Evolutionary conservation across 1,284 basidiomycete species (phyloP), one percentile per base, ranked within the genome.

Genomic region (Cryptococcus neoformans): DNA sequence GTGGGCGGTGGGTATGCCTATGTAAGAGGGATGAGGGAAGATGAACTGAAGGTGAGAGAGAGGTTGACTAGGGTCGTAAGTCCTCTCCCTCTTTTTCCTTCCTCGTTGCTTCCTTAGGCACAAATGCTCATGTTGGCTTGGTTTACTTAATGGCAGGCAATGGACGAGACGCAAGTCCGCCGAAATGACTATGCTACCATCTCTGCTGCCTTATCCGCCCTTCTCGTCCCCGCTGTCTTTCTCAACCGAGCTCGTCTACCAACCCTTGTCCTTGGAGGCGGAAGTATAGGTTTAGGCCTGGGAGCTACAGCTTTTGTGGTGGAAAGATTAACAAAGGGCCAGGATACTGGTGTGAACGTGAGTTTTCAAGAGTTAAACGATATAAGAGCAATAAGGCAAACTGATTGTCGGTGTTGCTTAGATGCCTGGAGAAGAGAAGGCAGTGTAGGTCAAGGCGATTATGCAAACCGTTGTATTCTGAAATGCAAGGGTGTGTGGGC

Each of bases 151-250:
- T 74, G 17, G 38, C 55, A 74, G 74, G 51, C 55, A 34, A 49
- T 63, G 56, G 73, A 72, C 62, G 49, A 49, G 0, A 52, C 57
- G 10, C 74, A 76, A 56, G 57, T 75, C 7, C 64, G 67, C 37
- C 61, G 66, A 9, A 75, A 78, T 55, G 76, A 78, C 58, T 78
- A 72, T 47, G 73, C 73, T 0, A 50, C 76, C 34, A 78, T 78
- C 39, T 73, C 74, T 16, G 68, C 72, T 21, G 60, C 65, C 1
- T 64, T 78, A 8, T 67, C 67, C 8, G 69, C 62, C 6, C 56
- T 78, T n/a, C 39, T 77, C 45, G 49, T 66, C 14, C 75, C 75
- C 0, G 70, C 76, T 8, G 45, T 77, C 44, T 71, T 78, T 59
- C 67, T 76, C 28, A 54, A 58, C 10, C 64, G 75, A 35, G 75